Base-by-base conservation (phyloP, 139 green algal species). In the Asterochloris sp. region DNA sequence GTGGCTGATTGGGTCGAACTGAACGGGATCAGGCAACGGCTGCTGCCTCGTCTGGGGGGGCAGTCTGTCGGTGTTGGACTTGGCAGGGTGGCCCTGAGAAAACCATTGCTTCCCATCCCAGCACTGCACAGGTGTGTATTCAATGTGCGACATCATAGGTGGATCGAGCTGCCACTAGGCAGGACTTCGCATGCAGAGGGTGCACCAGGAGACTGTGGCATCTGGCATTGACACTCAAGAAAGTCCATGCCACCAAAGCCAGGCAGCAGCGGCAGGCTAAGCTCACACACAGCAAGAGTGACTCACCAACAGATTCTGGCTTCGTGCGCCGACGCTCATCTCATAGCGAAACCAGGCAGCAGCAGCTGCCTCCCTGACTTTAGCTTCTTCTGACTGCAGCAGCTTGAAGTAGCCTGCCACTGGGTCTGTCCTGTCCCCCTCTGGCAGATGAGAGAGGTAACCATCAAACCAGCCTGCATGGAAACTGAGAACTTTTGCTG, bases 351-450 rank as follows among this genome's bases (percentile, higher is more conserved):
- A 17, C 16, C 19, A 61, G 24, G 66, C 1, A 81, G 87, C 79
- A 69, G 90, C 88, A 4, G 47, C 61, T 24, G 79, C n/a, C 19
- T 92, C 80, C 27, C 77, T 63, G 12, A 62, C 26, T 62, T 63
- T 28, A 62, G 63, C 54, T 16, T 81, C 77, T 62, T 27, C 27
- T 15, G 79, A 87, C 15, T 75, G 83, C 54, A 93, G 82, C 16
- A 88, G 80, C 26, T 77, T 29, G 81, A 91, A 88, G 79, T 91
- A 93, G 19, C 62, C 78, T 38, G 84, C 29, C 66, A 93, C 67
- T 6, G 85, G 84, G 64, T 90, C 76, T 17, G 17, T 47, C 9
- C 75, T 78, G 83, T 91, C 85, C 1, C 73, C 60, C 13, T 81
- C 60, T 0, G 27, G 16, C 66, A 93, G 66, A n/a, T 84, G 68